Base-by-base conservation (phyloP, 1,139 yeast species). In the Magnusiomyces fungicola region DNA sequence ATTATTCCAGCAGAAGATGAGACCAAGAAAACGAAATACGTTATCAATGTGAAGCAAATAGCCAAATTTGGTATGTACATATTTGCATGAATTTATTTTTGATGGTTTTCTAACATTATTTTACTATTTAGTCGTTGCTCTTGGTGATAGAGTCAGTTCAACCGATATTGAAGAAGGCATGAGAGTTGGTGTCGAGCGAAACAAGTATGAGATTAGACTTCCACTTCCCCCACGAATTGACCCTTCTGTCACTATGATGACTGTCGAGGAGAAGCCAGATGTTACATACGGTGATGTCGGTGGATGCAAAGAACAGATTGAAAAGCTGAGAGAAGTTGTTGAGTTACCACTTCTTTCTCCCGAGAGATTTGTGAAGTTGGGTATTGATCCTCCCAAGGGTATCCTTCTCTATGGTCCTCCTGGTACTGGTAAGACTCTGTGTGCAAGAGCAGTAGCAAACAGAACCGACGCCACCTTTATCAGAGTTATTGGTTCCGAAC, bases 161-260 rank as follows among this genome's bases (percentile, higher is more conserved):
- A 92, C 98, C 1, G 99, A 92, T 76, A 90, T 92, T 54, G 98
- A 92, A 70, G 98, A 94, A 70, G 98, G 98, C 46, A 94, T 92
- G 98, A 79, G 98, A 66, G 97, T 92, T 43, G 99, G 98, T 62
- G 98, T 92, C 53, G 98, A 92, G 68, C 81, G 98, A 69, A 89
- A 87, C 63, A 92, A 92, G 69, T 92, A 94, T 70, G 96, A 90
- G 68, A 92, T 92, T 64, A 96, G 89, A 74, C 76, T 92, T 61
- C 98, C 99, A 24, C 75, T 94, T 58, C 98, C 98, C 22, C 98
- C 99, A 48, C 76, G 96, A 65, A 92, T 92, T 65, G 98, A 92
- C 68, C 97, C 98, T 10, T 80, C 90, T 18, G 98, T 92, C 49
- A 92, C 98, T n/a, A 92, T 92, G 98, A 92, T 92, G 98, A 90